These are phyloP conservation scores for Pseudogymnoascus sp. DNA, from an alignment of 2,329 filamentous ascomycete genomes.

Conservation along the genomic window DNA sequence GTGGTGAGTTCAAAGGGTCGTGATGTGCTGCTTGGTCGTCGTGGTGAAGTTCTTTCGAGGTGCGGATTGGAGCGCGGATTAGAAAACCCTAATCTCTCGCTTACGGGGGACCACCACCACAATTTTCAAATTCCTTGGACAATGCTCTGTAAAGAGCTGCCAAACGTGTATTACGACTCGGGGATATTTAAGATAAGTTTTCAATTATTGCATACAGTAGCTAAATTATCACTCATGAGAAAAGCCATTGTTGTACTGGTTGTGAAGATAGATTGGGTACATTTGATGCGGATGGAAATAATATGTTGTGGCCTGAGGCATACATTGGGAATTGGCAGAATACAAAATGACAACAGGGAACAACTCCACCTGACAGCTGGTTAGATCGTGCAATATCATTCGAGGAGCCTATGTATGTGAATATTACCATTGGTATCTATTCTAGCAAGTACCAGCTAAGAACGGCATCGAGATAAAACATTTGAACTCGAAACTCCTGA, in stretches of 20 bases:
- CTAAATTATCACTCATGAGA: background rate
- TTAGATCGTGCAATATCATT: background rate
- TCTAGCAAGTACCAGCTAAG: background rate
- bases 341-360: background rate
- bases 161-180: background rate
- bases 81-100: slow-evolving; percentile 22
- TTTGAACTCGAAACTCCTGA: slow-evolving; percentile 6
- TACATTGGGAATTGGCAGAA: background rate
- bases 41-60: slow-evolving; percentile 15
- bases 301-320: background rate
- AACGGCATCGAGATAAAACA: background rate
- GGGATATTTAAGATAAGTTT: background rate
- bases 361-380: background rate
- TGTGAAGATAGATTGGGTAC: background rate
- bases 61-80: slow-evolving; percentile 15
- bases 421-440: slow-evolving; percentile 3
- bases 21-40: slow-evolving; percentile 19
- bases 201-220: background rate
- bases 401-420: background rate
- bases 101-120: slow-evolving; percentile 20
- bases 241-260: background rate
- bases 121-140: slow-evolving; percentile 5
- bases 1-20: slow-evolving; percentile 21
- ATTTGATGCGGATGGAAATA: background rate
- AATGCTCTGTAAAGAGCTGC: background rate